Conservation (phyloP, 2,329 filamentous ascomycete genomes). For the Aspergillus pseudoterreus region DNA sequence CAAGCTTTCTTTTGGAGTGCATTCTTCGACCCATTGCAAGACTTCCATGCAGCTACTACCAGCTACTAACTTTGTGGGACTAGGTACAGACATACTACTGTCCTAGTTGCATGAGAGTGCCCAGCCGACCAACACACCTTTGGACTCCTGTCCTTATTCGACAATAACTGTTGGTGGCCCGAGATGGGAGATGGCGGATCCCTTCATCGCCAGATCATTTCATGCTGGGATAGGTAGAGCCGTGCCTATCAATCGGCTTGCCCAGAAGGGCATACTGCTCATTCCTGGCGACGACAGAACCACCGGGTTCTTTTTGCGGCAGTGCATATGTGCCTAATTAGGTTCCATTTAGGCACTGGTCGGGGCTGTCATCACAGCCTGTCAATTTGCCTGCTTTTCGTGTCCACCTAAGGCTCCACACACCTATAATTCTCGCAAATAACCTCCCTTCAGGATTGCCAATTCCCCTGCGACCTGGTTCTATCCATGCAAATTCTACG, state of each 20-base stretch:
- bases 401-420: constrained; percentile 5
- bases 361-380: neutral
- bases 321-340: constrained; percentile 8
- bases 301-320: constrained; percentile 6
- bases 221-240: neutral
- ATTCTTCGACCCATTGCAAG: neutral
- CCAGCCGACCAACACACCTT: constrained; percentile 1
- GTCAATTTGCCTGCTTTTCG: constrained; percentile 1
- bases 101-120: constrained; percentile 1
- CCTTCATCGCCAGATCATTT: constrained; percentile 1
- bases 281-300: neutral
- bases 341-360: constrained; percentile 2
- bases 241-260: neutral
- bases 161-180: neutral
- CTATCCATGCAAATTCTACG: too few relatives aligned
- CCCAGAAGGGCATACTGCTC: neutral
- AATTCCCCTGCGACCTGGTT: constrained; percentile 4
- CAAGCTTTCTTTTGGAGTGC: neutral
- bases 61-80: constrained; percentile 1
- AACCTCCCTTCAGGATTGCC: constrained; percentile 4
- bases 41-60: constrained; percentile 1
- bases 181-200: constrained; percentile 3
- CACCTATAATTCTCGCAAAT: constrained; percentile 3
- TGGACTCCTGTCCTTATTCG: neutral
- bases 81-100: neutral